Evolutionary conservation across 257 asterid species (phyloP).

Genomic region (Solanum chilense): DNA sequence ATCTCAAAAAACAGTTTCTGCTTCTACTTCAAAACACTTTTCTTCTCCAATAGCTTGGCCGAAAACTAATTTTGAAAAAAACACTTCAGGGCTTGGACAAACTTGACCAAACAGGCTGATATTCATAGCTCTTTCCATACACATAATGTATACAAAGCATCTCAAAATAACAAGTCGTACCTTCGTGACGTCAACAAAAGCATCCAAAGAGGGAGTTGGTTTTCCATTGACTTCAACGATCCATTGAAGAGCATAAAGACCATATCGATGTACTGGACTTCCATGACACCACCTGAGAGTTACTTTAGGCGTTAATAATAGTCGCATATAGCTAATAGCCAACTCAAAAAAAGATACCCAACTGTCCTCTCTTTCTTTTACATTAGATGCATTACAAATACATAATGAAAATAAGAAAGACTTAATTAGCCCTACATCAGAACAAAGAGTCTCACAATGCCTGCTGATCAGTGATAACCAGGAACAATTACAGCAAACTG

Average conservation of each 20-base stretch:
- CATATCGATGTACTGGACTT: slow-evolving; percentile 89
- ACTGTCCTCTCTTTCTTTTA: background rate
- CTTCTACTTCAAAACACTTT: background rate
- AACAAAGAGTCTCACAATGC: background rate
- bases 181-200: slow-evolving; percentile 80
- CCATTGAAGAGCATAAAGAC: slow-evolving; percentile 96
- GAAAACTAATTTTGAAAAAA: background rate
- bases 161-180: slow-evolving; percentile 17
- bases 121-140: background rate
- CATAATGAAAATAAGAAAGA: background rate
- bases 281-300: slow-evolving; percentile 93
- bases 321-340: background rate
- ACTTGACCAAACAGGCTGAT: background rate
- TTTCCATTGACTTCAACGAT: slow-evolving; percentile 93
- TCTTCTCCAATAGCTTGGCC: background rate
- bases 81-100: background rate
- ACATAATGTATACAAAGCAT: background rate
- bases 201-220: slow-evolving; percentile 82
- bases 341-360: background rate
- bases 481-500: background rate
- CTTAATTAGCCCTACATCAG: background rate
- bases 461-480: background rate
- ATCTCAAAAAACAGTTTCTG: background rate
- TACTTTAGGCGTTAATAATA: background rate
- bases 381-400: background rate